Base-by-base conservation (phyloP, 106 monocot genomes). In the Cymbidium sinense region DNA sequence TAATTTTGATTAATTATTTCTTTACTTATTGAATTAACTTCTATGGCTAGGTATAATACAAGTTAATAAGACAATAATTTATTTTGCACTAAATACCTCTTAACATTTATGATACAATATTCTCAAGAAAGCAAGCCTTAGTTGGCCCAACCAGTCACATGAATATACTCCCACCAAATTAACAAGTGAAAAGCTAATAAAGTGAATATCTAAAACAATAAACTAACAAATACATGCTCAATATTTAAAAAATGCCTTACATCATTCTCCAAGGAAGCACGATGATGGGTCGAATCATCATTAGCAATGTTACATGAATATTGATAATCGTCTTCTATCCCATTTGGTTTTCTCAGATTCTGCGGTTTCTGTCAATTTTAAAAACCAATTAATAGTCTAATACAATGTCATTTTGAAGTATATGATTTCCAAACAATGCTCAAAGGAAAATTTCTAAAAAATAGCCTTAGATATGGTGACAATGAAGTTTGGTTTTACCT, bases 261-360 rank as follows among this genome's bases (percentile, higher is more conserved):
- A 85, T 92, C 92, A 82, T 86, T 85, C 72, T 89, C 89, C 83
- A 92, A 71, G 13, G 87, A 92, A 78, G 67, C 36, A 44, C 81
- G 75, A 67, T 82, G 86, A 39, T 82, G 73, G 30, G 79, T 67
- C 34, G 83, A 83, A 51, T 64, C 31, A 74, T 62, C 79, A n/a
- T 34, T 43, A 47, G 12, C 28, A 27, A 34, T 70, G 8, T 43
- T 67, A 23, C 37, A 73, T 34, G 77, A 72, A 77, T 74, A 33
- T 70, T 78, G 77, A 78, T 54, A 2, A 29, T 47, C 1, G 13
- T 12, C 15, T 13, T 15, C 47, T 47, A 47, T 13, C 15, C 47
- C 47, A 47, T 47, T 47, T 47, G 47, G 47, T 47, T 43, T n/a
- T 70, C 76, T 50, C n/a, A 35, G 35, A 75, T 20, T 37, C 69